These are phyloP conservation scores for Globisporangium camurandrum DNA, from an alignment of 352 stramenopile genomes.

Conservation along the genomic window DNA sequence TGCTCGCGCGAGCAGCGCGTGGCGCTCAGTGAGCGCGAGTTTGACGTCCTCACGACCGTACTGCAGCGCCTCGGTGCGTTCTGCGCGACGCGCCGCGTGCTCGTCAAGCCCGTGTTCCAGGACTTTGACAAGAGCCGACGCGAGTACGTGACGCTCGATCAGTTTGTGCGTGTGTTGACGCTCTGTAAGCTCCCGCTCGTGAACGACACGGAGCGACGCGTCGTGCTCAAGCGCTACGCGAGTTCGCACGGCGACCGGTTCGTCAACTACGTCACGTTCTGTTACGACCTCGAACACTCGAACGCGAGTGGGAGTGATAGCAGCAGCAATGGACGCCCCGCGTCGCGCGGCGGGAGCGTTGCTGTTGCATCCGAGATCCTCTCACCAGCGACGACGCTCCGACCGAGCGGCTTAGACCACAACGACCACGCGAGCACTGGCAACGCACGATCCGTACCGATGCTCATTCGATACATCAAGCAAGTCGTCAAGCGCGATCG, in stretches of 20 bases:
- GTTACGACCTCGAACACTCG: slow-evolving; percentile 67
- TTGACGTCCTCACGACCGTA: slow-evolving; percentile 30
- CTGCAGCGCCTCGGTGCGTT: slow-evolving; percentile 60
- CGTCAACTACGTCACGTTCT: slow-evolving; percentile 83
- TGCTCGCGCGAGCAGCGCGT: slow-evolving; percentile 64
- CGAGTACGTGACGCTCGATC: slow-evolving; percentile 73
- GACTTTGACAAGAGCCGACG: slow-evolving; percentile 72
- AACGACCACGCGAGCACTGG: not conserved
- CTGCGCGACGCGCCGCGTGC: slow-evolving; percentile 48
- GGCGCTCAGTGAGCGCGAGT: slow-evolving; percentile 38
- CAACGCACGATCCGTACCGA: slow-evolving; percentile 40
- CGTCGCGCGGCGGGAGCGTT: slow-evolving; percentile 23
- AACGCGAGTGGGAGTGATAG: slow-evolving; percentile 16
- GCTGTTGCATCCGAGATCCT: slow-evolving; percentile 54
- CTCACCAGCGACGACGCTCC: slow-evolving; percentile 27
- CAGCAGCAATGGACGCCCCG: slow-evolving; percentile 21
- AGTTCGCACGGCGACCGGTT: slow-evolving; percentile 68
- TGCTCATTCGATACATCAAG: slow-evolving; percentile 78
- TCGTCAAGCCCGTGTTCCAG: slow-evolving; percentile 77
- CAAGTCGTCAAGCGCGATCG: slow-evolving; percentile 74
- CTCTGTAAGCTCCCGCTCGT: slow-evolving; percentile 67
- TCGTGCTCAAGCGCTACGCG: slow-evolving; percentile 62
- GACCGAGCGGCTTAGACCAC: not conserved
- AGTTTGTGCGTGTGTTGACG: slow-evolving; percentile 76
- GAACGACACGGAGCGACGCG: slow-evolving; percentile 35